Base-by-base conservation (phyloP, 305 asterid genomes). In the Rubia occidens region DNA sequence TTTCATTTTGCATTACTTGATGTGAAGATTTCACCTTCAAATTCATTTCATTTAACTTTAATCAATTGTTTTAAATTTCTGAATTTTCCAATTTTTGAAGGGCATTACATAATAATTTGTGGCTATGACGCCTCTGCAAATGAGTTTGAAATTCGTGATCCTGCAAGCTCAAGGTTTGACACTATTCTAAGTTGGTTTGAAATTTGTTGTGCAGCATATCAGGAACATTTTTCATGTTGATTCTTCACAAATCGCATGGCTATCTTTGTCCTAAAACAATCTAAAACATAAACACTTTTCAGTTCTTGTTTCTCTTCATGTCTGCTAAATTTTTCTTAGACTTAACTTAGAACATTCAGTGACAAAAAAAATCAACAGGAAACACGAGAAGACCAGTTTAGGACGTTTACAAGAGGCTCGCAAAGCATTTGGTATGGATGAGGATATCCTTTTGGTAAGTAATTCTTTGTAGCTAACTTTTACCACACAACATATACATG, bases 121-220 rank as follows among this genome's bases (percentile, higher is more conserved):
- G 97, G 97, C 68, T 93, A 90, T 70, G 96, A 90, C 76, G 71
- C 91, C 64, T 85, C 78, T 37, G 74, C 88, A 64, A 75, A 88
- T 39, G 96, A 90, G 81, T 93, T 93, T 84, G 98, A 93, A 89
- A 90, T 93, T 76, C 95, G 98, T 74, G 98, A 93, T 85, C 98
- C 98, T 47, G 94, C 95, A 74, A 87, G 96, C 86, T 84, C 97
- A 76, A 86, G 95, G 98, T 91, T 76, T 69, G 56, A 29, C 14
- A 14, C 21, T 29, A 45, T 73, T 1, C 24, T 64, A 5, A n/a
- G 35, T 61, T 15, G 13, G 6, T 9, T 67, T 42, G 15, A 8
- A 5, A 51, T 32, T 47, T 14, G 15, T 24, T 45, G 3, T 64
- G 14, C 54, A 14, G 4, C 17, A 47, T 47, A 4, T 13, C n/a